Conservation (phyloP, 2,329 filamentous ascomycete species). For the Parastagonospora nodorum region DNA sequence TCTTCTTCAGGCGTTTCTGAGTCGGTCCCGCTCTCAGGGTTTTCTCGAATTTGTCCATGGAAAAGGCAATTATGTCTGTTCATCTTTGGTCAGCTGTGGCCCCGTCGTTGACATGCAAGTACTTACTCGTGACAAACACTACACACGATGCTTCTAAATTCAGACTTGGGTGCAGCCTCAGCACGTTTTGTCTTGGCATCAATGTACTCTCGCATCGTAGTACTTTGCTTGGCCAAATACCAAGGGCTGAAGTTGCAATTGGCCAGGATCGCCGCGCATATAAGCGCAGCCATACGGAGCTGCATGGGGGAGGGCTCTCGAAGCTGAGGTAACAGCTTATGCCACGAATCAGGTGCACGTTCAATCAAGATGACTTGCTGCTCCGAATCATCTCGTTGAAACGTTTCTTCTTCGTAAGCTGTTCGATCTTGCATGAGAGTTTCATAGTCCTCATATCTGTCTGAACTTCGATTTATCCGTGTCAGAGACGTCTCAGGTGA, state of each 20-base stretch:
- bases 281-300: conserved; percentile 40
- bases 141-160: conserved; percentile 30
- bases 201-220: conserved; percentile 13
- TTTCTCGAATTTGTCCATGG: conserved; percentile 49
- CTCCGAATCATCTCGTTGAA: conserved; percentile 11
- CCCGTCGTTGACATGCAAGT: neutral
- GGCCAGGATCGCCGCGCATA: conserved; percentile 45
- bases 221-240: conserved; percentile 46
- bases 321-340: conserved; percentile 35
- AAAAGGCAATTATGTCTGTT: conserved; percentile 45
- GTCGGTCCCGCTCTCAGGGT: conserved; percentile 5
- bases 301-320: conserved; percentile 21
- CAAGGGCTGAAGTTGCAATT: conserved; percentile 47
- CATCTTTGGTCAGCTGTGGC: conserved; percentile 2
- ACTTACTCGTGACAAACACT: conserved; percentile 41
- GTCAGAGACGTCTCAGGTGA: conserved; percentile 24
- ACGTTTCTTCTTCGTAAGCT: conserved; percentile 28
- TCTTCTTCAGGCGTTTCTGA: conserved; percentile 1
- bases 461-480: conserved; percentile 11
- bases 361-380: conserved; percentile 24
- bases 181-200: conserved; percentile 6
- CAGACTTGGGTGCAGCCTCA: conserved; percentile 9
- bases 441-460: conserved; percentile 10
- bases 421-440: conserved; percentile 21
- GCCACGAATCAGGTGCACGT: conserved; percentile 36